Base-by-base conservation (phyloP, 2,329 filamentous ascomycete species). In the Rutstroemia sp. region DNA sequence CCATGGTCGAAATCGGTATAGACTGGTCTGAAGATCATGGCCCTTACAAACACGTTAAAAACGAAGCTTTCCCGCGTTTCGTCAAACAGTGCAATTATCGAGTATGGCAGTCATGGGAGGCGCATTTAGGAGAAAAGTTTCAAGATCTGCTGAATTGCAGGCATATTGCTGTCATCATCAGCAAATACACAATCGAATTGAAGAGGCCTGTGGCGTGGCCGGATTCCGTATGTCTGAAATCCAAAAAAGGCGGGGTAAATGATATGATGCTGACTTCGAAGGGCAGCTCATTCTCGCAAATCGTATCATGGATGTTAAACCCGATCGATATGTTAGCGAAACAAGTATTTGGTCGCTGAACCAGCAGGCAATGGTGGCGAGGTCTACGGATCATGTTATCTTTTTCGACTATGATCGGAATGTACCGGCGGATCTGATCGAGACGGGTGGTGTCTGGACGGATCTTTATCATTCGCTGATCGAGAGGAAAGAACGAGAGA, bases 1-100 rank as follows among this genome's bases (percentile, higher is more conserved):
- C 45, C 38, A 58, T 58, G 56, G 46, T 54, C n/a, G 42, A 49
- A 54, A 39, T 30, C 25, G 52, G 42, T 42, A 37, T 57, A 14
- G 42, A 14, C 45, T 57, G 55, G 55, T 12, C 50, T 25, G 42
- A 54, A 21, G 50, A 54, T 9, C 55, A 47, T 25, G 55, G 54
- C 49, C 44, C 50, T 3, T 45, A 49, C 14, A 38, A 48, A 30
- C 53, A 51, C 38, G 53, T 41, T 16, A 56, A 47, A 30, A 52
- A 23, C 10, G 23, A 38, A 27, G 21, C 54, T 4, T 52, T 52
- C n/a, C 12, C 51, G 19, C 54, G 46, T 25, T 56, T 38, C 25
- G 23, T 39, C 10, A 47, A 30, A 16, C 37, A 51, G 30, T 56
- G 54, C 54, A 46, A 21, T 16, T 37, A 27, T 12, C 54, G 54